These are phyloP conservation scores for Musa schizocarpa DNA, from an alignment of 176 grass and related monocot genomes.

Conservation along the genomic window DNA sequence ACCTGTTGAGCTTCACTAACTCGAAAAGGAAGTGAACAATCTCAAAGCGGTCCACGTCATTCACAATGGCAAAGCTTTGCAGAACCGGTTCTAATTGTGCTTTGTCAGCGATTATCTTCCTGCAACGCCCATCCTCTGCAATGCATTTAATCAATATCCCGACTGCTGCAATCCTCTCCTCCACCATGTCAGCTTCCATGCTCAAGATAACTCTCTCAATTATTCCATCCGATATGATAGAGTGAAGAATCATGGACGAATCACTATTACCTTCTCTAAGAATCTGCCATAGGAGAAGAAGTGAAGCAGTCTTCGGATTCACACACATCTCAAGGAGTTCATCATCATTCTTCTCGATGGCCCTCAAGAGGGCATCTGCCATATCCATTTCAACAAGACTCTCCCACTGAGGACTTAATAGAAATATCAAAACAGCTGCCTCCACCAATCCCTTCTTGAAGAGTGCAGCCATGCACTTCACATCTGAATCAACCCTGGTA, in stretches of 20 bases:
- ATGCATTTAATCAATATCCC: slow-evolving; percentile 43
- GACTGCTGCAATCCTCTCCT: slow-evolving; percentile 33
- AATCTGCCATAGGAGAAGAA: slow-evolving; percentile 45
- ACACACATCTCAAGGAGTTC: slow-evolving; percentile 41
- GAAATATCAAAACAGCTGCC: slow-evolving; percentile 40
- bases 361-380: slow-evolving; percentile 34
- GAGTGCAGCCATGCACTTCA: slow-evolving; percentile 54
- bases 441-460: slow-evolving; percentile 63
- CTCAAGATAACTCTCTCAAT: slow-evolving; percentile 26
- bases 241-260: slow-evolving; percentile 18
- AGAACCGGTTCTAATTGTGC: slow-evolving; percentile 24
- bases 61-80: slow-evolving; percentile 40
- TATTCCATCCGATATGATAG: slow-evolving; percentile 38
- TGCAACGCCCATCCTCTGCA: slow-evolving; percentile 40
- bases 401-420: slow-evolving; percentile 34
- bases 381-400: slow-evolving; percentile 52
- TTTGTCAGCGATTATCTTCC: slow-evolving; percentile 43
- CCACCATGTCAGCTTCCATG: slow-evolving; percentile 35
- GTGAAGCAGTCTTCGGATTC: slow-evolving; percentile 43
- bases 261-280: slow-evolving; percentile 18
- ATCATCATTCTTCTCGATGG: slow-evolving; percentile 29
- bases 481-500: slow-evolving; percentile 50
- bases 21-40: slow-evolving; percentile 49
- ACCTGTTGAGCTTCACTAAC: slow-evolving; percentile 52
- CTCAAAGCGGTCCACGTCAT: slow-evolving; percentile 37